Percentiles rank a stretch among this genome's conserved stretches.
phyloP scores from a whole-genome alignment of 495 filamentous ascomycete genomes.

The Alectoria sarmentosa region DNA sequence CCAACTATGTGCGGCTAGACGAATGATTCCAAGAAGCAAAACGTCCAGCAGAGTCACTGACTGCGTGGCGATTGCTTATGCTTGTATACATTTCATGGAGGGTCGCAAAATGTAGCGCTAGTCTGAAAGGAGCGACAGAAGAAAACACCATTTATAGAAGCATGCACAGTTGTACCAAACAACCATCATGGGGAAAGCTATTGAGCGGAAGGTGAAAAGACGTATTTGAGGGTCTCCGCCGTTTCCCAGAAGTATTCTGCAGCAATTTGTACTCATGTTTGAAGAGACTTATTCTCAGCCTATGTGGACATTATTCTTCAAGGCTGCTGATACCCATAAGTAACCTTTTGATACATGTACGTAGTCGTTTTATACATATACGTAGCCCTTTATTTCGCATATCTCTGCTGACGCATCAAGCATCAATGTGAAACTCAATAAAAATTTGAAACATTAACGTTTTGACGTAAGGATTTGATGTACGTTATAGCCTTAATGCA shows the following conservation, averaged over 20 bases:
- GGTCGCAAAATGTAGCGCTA: background rate
- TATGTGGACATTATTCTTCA: too few species aligned
- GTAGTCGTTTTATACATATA: too few species aligned
- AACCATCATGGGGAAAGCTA: background rate
- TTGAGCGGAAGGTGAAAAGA: background rate
- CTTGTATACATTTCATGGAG: background rate
- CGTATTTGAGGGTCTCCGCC: background rate
- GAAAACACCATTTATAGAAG: background rate
- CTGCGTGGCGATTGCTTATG: background rate
- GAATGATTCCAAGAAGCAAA: constrained; percentile 30
- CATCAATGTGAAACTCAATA: too few species aligned
- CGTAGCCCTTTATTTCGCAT: too few species aligned
- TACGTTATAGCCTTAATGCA: too few species aligned
- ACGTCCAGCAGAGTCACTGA: background rate
- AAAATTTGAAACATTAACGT: too few species aligned
- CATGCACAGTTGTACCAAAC: background rate
- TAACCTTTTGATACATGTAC: too few species aligned
- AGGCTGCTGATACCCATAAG: too few species aligned
- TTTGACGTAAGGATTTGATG: too few species aligned
- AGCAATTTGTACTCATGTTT: background rate
- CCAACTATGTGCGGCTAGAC: constrained; percentile 69
- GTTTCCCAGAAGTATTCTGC: background rate
- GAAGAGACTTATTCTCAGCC: background rate
- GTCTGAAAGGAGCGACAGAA: background rate
- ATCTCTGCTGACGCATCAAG: too few species aligned